Evolutionary conservation across 805 yeast genomes (phyloP).

Genomic region (Metschnikowia similis): DNA sequence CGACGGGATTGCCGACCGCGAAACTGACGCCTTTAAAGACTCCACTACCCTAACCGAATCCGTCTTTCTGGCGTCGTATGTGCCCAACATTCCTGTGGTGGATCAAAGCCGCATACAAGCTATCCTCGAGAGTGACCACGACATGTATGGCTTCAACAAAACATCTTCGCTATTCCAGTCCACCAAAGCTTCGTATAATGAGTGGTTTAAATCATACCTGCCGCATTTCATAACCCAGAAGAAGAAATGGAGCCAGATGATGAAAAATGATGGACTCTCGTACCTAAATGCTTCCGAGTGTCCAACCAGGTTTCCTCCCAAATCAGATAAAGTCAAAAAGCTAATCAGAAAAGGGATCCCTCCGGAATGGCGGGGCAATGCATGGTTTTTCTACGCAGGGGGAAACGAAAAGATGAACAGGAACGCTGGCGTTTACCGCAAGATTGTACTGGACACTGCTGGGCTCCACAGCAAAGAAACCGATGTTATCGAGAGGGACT

Average conservation of each 20-base stretch:
- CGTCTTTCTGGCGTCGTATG: neutral
- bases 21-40: neutral
- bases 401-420: conserved; percentile 71
- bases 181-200: conserved; percentile 54
- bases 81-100: neutral
- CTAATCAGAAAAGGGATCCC: conserved; percentile 91
- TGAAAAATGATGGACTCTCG: conserved; percentile 65
- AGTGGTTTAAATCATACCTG: conserved; percentile 72
- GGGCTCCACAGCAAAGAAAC: conserved; percentile 64
- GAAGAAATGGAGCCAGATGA: conserved; percentile 67
- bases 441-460: conserved; percentile 55
- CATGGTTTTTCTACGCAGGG: conserved; percentile 93
- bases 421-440: conserved; percentile 70
- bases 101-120: conserved; percentile 3
- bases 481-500: conserved; percentile 90
- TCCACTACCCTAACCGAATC: neutral
- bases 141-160: conserved; percentile 86
- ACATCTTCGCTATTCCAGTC: conserved; percentile 44
- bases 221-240: conserved; percentile 61
- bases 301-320: conserved; percentile 71
- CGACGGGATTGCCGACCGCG: neutral
- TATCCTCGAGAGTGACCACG: conserved; percentile 28
- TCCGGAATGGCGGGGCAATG: conserved; percentile 94
- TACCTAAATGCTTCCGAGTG: conserved; percentile 19
- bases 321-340: conserved; percentile 72